A percentile compares a stretch with the other conserved stretches of the same genome.
phyloP scores from a whole-genome alignment of 139 green algal genomes.

The Desmodesmus armatus region DNA sequence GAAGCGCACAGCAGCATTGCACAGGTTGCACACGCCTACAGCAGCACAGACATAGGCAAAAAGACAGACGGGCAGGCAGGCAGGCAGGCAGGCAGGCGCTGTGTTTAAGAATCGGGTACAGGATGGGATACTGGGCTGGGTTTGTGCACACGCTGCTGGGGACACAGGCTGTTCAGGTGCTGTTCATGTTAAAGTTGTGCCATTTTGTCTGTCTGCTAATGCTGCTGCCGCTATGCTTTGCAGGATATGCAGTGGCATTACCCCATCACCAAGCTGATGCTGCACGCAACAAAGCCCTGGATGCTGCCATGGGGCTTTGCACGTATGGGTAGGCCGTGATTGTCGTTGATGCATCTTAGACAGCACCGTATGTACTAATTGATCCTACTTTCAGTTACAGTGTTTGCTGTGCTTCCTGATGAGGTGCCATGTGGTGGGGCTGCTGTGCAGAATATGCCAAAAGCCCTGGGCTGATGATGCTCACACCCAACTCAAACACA shows the following conservation, averaged over 20 bases:
- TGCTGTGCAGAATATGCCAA: background rate
- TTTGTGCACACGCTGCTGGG: background rate
- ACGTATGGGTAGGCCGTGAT: too few species aligned
- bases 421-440: background rate
- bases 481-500: too few species aligned
- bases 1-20: constrained; percentile 30
- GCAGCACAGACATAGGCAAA: background rate
- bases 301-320: too few species aligned
- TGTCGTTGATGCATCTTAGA: too few species aligned
- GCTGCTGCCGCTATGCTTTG: too few species aligned
- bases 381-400: too few species aligned
- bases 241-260: too few species aligned
- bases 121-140: background rate
- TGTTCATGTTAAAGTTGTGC: background rate
- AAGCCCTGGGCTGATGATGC: too few species aligned
- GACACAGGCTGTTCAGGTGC: background rate
- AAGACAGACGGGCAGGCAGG: background rate
- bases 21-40: constrained; percentile 44
- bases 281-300: too few species aligned
- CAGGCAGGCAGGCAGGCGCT: background rate
- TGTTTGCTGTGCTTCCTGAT: too few species aligned
- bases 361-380: too few species aligned
- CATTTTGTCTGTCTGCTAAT: background rate
- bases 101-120: background rate
- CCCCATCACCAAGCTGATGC: too few species aligned